Conservation (phyloP, 2,329 filamentous ascomycete genomes). For the Cercospora berteroae region DNA sequence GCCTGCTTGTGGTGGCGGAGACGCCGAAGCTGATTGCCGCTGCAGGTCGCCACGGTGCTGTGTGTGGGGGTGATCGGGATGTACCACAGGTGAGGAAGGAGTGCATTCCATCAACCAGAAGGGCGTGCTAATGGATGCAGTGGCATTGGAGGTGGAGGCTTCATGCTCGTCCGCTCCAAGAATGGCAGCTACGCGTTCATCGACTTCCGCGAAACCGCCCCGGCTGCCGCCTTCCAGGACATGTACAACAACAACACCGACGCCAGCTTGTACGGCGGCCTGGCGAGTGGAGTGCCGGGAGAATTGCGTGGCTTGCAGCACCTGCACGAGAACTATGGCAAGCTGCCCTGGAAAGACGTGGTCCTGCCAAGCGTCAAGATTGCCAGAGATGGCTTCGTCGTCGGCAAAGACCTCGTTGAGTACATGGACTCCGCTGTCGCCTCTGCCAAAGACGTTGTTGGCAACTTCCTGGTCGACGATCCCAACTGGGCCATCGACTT, state of each 20-base stretch:
- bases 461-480: constrained; percentile 70
- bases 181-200: constrained; percentile 80
- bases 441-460: constrained; percentile 36
- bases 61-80: constrained; percentile 52
- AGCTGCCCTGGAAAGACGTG: constrained; percentile 57
- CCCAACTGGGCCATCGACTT: constrained; percentile 84
- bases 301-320: constrained; percentile 77
- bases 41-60: constrained; percentile 41
- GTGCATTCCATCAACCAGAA: constrained; percentile 18
- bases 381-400: constrained; percentile 69
- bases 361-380: constrained; percentile 71
- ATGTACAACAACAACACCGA: constrained; percentile 76
- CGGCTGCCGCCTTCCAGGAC: constrained; percentile 73
- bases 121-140: constrained; percentile 20
- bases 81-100: constrained; percentile 37
- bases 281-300: constrained; percentile 62
- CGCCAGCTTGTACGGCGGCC: constrained; percentile 57
- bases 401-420: constrained; percentile 69
- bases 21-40: not conserved
- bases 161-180: constrained; percentile 50
- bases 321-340: constrained; percentile 70
- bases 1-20: too few relatives aligned
- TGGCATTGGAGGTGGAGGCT: constrained; percentile 87
- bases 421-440: constrained; percentile 64
- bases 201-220: constrained; percentile 87